Evolutionary conservation across 257 asterid genomes (phyloP).

Genomic region (Nicotiana knightiana): DNA sequence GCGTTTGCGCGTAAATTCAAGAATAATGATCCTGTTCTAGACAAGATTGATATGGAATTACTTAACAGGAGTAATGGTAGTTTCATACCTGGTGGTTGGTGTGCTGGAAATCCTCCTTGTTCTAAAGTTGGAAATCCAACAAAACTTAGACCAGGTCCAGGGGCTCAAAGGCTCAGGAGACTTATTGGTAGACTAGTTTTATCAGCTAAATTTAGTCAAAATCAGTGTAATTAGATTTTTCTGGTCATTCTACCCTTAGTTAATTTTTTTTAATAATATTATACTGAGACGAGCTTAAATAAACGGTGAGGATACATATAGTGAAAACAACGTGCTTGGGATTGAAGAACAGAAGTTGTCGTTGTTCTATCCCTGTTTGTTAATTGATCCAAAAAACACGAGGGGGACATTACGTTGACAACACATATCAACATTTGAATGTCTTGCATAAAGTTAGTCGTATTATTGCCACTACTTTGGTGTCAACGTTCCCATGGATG

Average conservation of each 20-base stretch:
- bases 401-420: not conserved
- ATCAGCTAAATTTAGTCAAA: slow-evolving; percentile 25
- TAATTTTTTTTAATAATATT: too few relatives aligned
- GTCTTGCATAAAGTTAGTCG: too few relatives aligned
- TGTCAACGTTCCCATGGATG: too few relatives aligned
- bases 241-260: too few relatives aligned
- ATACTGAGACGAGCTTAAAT: too few relatives aligned
- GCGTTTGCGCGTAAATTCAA: slow-evolving; percentile 88
- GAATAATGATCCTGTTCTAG: slow-evolving; percentile 43
- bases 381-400: not conserved
- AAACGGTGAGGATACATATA: too few relatives aligned
- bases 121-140: slow-evolving; percentile 56
- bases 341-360: too few relatives aligned
- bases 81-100: slow-evolving; percentile 95
- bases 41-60: slow-evolving; percentile 55
- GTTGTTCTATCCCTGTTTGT: not conserved
- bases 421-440: not conserved
- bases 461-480: too few relatives aligned
- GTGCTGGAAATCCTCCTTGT: slow-evolving; percentile 67
- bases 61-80: slow-evolving; percentile 47
- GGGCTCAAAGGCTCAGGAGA: slow-evolving; percentile 55
- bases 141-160: slow-evolving; percentile 58
- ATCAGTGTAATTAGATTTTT: slow-evolving; percentile 49
- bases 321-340: too few relatives aligned
- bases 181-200: slow-evolving; percentile 41